Evolutionary conservation across 371 early-diverging fungal genomes (phyloP).

Genomic region (Phascolomyces articulosus): DNA sequence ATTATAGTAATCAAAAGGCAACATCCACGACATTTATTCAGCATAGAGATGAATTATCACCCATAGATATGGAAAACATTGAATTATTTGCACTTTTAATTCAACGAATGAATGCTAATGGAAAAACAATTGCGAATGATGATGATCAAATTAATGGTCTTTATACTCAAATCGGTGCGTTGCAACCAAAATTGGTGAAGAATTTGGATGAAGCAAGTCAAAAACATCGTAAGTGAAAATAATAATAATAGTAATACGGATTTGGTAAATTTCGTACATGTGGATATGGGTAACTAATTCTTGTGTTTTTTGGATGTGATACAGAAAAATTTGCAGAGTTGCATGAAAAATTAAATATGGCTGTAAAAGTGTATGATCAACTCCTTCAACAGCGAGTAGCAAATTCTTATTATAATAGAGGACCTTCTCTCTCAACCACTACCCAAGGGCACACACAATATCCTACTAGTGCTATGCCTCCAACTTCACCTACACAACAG

Average conservation of each 20-base stretch:
- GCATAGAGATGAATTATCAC: slow-evolving; percentile 41
- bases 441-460: not conserved
- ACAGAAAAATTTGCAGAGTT: slow-evolving; percentile 52
- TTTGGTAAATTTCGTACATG: no score
- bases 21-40: not conserved
- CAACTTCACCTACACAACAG: slow-evolving; percentile 3
- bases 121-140: slow-evolving; percentile 52
- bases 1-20: slow-evolving; percentile 7
- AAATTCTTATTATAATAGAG: slow-evolving; percentile 4
- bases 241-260: slow-evolving; percentile 11
- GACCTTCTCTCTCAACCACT: not conserved
- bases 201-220: slow-evolving; percentile 65
- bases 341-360: slow-evolving; percentile 75
- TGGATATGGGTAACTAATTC: no score
- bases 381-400: slow-evolving; percentile 65
- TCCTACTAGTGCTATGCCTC: not conserved
- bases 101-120: slow-evolving; percentile 55
- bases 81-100: slow-evolving; percentile 69
- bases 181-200: slow-evolving; percentile 72
- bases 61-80: slow-evolving; percentile 73
- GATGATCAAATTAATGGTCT: slow-evolving; percentile 69
- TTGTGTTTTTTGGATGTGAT: not conserved
- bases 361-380: slow-evolving; percentile 81
- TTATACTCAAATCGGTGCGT: slow-evolving; percentile 67
- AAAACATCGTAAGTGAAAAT: slow-evolving; percentile 59